Conservation (phyloP, 257 asterid species). For the Solanum sejunctum region DNA sequence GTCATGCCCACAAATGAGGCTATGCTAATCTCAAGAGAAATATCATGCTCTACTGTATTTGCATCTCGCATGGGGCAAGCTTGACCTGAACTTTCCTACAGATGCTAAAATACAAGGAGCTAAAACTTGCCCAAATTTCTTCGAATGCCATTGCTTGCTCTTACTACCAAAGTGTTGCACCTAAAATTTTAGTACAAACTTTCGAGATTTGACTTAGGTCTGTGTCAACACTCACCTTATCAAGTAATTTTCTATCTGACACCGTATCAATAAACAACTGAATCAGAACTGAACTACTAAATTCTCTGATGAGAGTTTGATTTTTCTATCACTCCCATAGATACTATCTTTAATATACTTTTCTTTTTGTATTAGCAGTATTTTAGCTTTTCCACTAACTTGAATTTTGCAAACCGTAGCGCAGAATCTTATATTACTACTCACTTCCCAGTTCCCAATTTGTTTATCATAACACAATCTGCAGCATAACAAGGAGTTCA, state of each 20-base stretch:
- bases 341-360: not conserved
- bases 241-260: not conserved
- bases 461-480: not conserved
- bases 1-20: not conserved
- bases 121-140: not conserved
- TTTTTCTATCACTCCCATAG: not conserved
- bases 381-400: not conserved
- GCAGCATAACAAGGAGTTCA: not conserved
- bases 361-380: not conserved
- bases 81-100: not conserved
- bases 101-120: not conserved
- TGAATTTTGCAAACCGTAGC: not conserved
- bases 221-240: not conserved
- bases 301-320: not conserved
- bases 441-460: not conserved
- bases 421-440: not conserved
- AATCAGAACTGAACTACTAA: not conserved
- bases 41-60: not conserved
- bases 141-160: not conserved
- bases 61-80: not conserved
- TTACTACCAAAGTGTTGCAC: not conserved
- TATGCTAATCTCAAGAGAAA: not conserved
- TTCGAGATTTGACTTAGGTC: not conserved
- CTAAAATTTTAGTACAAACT: not conserved
- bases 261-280: not conserved